Evolutionary conservation across 1,284 basidiomycete species (phyloP), one percentile per base, ranked within the genome.

Genomic region (Apiotrichum gamsii): DNA sequence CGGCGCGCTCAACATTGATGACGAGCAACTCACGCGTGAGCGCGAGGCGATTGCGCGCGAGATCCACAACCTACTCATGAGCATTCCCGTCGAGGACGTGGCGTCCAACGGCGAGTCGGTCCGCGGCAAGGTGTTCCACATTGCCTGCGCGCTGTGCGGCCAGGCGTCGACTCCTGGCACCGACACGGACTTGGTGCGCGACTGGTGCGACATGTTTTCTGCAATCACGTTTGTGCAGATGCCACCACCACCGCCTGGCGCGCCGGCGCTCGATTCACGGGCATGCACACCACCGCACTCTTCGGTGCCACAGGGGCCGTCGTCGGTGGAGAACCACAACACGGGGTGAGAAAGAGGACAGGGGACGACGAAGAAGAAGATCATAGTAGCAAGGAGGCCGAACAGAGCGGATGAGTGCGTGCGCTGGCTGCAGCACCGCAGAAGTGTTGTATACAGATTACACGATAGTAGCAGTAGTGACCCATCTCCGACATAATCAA

Each of bases 61-160:
- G 56, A 70, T 71, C 36, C 65, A 72, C 51, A 58, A 53, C 16
- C 51, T 69, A 23, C 52, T 73, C 20, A 65, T 66, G 58, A 61
- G 64, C 33, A 72, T 72, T 23, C 69, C 70, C 4, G 59, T 72
- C 33, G 72, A 72, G 35, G 69, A 72, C 38, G 51, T 72, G n/a
- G 69, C 70, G 9, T 64, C 64, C 5, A 73, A 73, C 49, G 71
- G 71, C 34, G 70, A 73, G 51, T 64, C 61, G 4, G 68, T 70
- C n/a, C 58, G 71, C 8, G 62, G 58, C 32, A 73, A 72, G 55
- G 65, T 71, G 9, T 64, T 72, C 49, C 68, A 72, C 44, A 72
- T 73, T 39, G 66, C 68, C 10, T 69, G 66, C 48, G 68, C 71
- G 0, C 53, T 73, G 8, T 65, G 65, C 24, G 60, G 53, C 21